These are phyloP conservation scores for Suzukiozyma palmioleophila DNA, from an alignment of 1,139 yeast species.

Conservation along the genomic window DNA sequence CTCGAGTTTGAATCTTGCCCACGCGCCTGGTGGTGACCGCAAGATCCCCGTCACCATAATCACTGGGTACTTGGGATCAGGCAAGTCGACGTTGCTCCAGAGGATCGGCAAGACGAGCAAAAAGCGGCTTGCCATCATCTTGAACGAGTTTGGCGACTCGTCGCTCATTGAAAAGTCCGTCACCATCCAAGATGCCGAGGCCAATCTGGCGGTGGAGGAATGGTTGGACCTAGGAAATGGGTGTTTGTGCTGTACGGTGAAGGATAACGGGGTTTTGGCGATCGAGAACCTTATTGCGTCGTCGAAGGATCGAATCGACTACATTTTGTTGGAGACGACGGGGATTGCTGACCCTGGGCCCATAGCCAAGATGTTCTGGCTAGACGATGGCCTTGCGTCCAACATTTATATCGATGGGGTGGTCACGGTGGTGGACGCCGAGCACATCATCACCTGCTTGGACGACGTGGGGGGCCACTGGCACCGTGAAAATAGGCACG, in stretches of 20 bases:
- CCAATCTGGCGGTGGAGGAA: slow-evolving; percentile 63
- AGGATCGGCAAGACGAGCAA: slow-evolving; percentile 65
- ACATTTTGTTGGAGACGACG: slow-evolving; percentile 86
- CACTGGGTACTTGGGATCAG: slow-evolving; percentile 94
- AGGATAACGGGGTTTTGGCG: slow-evolving; percentile 91
- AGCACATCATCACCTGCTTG: slow-evolving; percentile 60
- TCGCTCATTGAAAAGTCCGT: slow-evolving; percentile 85
- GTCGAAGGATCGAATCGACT: slow-evolving; percentile 73
- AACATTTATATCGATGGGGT: slow-evolving; percentile 90
- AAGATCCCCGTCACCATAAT: slow-evolving; percentile 89
- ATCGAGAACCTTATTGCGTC: slow-evolving; percentile 81
- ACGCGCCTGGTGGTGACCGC: slow-evolving; percentile 6
- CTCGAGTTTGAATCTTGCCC: too few species aligned
- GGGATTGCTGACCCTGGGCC: slow-evolving; percentile 99
- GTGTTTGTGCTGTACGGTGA: slow-evolving; percentile 93
- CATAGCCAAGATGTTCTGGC: slow-evolving; percentile 95
- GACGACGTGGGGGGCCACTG: slow-evolving; percentile 64
- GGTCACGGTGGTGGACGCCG: slow-evolving; percentile 83
- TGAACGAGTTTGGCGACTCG: slow-evolving; percentile 89
- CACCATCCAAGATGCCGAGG: slow-evolving; percentile 61
- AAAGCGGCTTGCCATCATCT: slow-evolving; percentile 77
- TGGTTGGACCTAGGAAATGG: slow-evolving; percentile 98
- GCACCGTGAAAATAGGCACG: slow-evolving; percentile 41
- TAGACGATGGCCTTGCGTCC: slow-evolving; percentile 82
- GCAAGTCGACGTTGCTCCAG: slow-evolving; percentile 83